Evolutionary conservation across 2,329 filamentous ascomycete species (phyloP).

Genomic region (Talaromyces funiculosus): DNA sequence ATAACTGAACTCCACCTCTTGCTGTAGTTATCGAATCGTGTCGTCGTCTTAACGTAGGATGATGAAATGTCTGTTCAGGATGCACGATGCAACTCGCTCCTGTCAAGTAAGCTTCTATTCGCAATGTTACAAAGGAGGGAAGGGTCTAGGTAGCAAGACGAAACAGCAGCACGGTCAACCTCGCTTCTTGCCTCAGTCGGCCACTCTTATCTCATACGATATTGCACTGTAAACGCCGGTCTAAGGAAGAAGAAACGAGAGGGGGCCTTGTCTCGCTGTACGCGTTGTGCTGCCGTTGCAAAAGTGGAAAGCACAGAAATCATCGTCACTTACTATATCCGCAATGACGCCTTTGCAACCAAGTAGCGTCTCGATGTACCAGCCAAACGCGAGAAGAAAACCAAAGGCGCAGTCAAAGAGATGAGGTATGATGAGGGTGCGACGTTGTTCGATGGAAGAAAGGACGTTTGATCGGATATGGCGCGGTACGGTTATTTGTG

Average conservation of each 20-base stretch:
- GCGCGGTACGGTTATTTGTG: conserved; percentile 9
- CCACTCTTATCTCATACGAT: neutral
- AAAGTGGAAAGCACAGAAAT: neutral
- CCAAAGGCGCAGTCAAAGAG: neutral
- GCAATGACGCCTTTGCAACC: neutral
- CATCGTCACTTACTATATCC: neutral
- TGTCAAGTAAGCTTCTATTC: neutral
- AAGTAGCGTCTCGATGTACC: neutral
- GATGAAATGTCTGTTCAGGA: neutral
- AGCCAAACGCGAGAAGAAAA: neutral
- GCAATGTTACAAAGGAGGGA: neutral
- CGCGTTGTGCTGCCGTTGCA: neutral
- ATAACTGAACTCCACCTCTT: neutral
- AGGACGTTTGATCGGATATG: conserved; percentile 2
- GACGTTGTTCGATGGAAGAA: neutral
- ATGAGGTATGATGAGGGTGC: neutral
- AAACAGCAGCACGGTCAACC: neutral
- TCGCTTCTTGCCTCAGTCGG: neutral
- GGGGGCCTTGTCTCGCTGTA: neutral
- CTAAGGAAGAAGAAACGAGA: neutral
- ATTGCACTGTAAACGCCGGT: neutral
- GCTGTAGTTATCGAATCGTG: neutral
- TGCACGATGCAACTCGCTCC: neutral
- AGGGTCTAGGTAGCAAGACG: neutral
- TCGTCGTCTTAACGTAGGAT: neutral